Evolutionary conservation across 2,329 filamentous ascomycete species (phyloP).

Genomic region (Claviceps paspali): DNA sequence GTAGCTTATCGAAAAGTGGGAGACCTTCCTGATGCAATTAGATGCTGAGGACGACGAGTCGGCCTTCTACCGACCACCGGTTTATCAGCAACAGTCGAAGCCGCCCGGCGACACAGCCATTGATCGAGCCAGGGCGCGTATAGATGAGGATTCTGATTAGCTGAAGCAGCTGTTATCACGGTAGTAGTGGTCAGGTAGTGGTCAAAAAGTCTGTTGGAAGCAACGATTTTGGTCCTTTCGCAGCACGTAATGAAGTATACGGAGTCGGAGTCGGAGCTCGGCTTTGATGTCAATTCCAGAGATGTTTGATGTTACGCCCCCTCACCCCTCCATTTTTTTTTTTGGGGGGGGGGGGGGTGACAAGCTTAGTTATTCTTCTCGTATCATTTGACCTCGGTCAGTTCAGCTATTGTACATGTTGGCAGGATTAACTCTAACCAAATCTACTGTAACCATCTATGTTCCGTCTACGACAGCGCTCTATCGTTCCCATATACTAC

Average conservation of each 20-base stretch:
- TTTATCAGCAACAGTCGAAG: conserved; percentile 35
- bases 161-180: too few relatives aligned
- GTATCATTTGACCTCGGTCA: conserved; percentile 21
- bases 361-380: conserved; percentile 13
- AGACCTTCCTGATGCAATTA: conserved; percentile 91
- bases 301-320: too few relatives aligned
- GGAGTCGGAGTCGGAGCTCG: conserved; percentile 1
- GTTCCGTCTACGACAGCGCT: too few relatives aligned
- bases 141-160: conserved; percentile 43
- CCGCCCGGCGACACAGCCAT: conserved; percentile 41
- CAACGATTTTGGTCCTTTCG: not conserved
- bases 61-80: conserved; percentile 48
- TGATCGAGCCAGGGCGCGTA: conserved; percentile 41
- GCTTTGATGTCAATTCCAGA: conserved; percentile 9
- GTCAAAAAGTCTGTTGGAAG: too few relatives aligned
- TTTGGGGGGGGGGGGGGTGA: too few relatives aligned
- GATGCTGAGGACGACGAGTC: conserved; percentile 81
- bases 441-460: not conserved
- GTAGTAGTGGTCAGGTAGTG: conserved; percentile 2
- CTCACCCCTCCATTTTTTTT: too few relatives aligned
- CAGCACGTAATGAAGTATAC: conserved; percentile 6
- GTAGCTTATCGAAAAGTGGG: conserved; percentile 75
- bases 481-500: too few relatives aligned
- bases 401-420: conserved; percentile 20
- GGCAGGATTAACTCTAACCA: conserved; percentile 8